phyloP scores from a whole-genome alignment of 768 basidiomycete species.

The Pulveroboletus sp. region DNA sequence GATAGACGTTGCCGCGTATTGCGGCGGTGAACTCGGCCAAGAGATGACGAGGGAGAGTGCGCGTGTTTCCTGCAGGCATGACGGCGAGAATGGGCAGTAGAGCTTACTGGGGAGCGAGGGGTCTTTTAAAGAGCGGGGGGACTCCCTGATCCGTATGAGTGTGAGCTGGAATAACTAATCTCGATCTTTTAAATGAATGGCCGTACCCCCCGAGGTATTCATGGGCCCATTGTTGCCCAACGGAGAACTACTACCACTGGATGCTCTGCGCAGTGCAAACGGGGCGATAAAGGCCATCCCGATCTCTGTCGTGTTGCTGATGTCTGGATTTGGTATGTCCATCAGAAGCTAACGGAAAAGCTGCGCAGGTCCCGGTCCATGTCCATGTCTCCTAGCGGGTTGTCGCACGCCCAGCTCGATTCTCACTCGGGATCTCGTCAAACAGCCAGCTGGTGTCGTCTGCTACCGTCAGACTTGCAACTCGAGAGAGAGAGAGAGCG shows the following conservation, averaged over 20 bases:
- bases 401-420: not conserved
- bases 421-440: not conserved
- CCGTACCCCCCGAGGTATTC: not conserved
- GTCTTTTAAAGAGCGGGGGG: conserved; percentile 14
- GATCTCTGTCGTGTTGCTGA: conserved; percentile 2
- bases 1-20: conserved; percentile 46
- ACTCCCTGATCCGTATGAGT: not conserved
- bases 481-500: no score
- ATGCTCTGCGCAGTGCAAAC: conserved; percentile 3
- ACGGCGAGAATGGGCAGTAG: conserved; percentile 6
- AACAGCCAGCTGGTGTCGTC: not conserved
- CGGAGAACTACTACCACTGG: not conserved
- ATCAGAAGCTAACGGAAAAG: conserved; percentile 6
- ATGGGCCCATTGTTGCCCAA: not conserved
- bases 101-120: not conserved
- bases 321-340: conserved; percentile 6
- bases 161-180: conserved; percentile 1
- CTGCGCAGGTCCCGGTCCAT: not conserved
- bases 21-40: conserved; percentile 42
- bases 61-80: conserved; percentile 14
- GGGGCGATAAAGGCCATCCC: conserved; percentile 10
- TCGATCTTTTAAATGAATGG: conserved; percentile 10
- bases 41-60: conserved; percentile 21
- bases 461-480: not conserved
- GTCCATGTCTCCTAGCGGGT: no score